These are phyloP conservation scores for Phycomyces blakesleeanus DNA, from an alignment of 192 early-diverging fungal genomes.

Conservation along the genomic window DNA sequence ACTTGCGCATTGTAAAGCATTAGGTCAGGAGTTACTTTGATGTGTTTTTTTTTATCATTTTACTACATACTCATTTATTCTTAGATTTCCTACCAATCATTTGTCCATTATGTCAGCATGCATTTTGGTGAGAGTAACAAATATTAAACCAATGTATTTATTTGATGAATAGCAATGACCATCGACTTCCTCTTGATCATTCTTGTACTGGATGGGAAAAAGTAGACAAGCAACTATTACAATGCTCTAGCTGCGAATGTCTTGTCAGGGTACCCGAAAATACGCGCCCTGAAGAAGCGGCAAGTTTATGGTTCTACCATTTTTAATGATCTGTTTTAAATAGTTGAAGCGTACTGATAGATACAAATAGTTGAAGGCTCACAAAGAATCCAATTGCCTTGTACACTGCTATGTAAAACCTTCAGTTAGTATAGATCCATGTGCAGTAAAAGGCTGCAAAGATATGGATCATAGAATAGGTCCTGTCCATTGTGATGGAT, in stretches of 20 bases:
- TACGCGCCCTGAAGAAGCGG: not conserved
- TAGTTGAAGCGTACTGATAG: no score
- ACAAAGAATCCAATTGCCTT: slow-evolving; percentile 7
- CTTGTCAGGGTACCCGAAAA: not conserved
- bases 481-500: slow-evolving; percentile 8
- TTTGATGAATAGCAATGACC: slow-evolving; percentile 9
- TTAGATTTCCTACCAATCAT: slow-evolving; percentile 13
- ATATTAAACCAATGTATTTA: not conserved
- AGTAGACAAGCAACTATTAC: slow-evolving; percentile 8
- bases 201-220: not conserved
- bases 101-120: slow-evolving; percentile 7
- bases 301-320: not conserved
- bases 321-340: not conserved
- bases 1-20: slow-evolving; percentile 1
- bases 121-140: slow-evolving; percentile 10
- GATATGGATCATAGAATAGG: slow-evolving; percentile 18
- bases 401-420: not conserved
- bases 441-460: slow-evolving; percentile 4
- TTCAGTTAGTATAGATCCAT: not conserved
- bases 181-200: slow-evolving; percentile 10
- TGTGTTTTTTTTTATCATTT: no score
- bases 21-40: not conserved
- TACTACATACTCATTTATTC: not conserved
- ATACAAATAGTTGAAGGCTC: slow-evolving; percentile 7
- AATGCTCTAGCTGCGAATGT: slow-evolving; percentile 7